Evolutionary conservation across 352 stramenopile species (phyloP), one percentile per base, ranked within the genome.

Genomic region (Pythium chondricola): DNA sequence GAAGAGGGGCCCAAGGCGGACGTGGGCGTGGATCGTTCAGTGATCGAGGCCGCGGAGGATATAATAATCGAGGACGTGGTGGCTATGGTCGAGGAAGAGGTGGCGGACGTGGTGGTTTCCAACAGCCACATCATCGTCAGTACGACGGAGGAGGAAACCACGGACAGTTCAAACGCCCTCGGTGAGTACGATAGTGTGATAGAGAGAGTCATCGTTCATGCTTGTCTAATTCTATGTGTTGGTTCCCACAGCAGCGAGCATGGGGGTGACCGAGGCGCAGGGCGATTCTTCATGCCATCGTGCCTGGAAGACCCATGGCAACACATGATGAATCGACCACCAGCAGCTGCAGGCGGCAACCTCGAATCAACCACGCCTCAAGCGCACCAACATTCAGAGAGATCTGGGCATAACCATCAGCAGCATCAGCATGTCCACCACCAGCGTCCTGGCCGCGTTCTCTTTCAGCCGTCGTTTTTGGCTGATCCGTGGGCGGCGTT

Each of bases 401-500:
- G 29, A 33, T 33, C 13, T 8, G 13, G 5, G 32, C 17, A 24
- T 38, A 6, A 38, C n/a, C 6, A 14, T 25, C 21, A 42, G 20
- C 29, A 41, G 14, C 18, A 38, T 26, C 35, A 43, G 18, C 25
- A 37, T 27, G 13, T 13, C 29, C 29, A 33, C 29, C 46, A 65
- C 36, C 51, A 61, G 44, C 59, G 57, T 17, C 46, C 62, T 20
- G 77, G 72, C 16, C 68, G 74, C 33, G 70, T 84, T 43, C 63
- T 87, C 27, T 89, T 89, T 55, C 68, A 82, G 58, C 74, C 74
- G 8, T 85, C 74, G 29, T 89, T 85, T 54, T 58, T 89, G 2
- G 39, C 69, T 9, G 70, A 89, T 58, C 78, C 78, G 14, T 87
- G 78, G 77, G 17, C 53, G 24, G 29, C 50, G 24, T 32, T 67